Base-by-base conservation (phyloP, 345 rosid species). In the Draba incana region DNA sequence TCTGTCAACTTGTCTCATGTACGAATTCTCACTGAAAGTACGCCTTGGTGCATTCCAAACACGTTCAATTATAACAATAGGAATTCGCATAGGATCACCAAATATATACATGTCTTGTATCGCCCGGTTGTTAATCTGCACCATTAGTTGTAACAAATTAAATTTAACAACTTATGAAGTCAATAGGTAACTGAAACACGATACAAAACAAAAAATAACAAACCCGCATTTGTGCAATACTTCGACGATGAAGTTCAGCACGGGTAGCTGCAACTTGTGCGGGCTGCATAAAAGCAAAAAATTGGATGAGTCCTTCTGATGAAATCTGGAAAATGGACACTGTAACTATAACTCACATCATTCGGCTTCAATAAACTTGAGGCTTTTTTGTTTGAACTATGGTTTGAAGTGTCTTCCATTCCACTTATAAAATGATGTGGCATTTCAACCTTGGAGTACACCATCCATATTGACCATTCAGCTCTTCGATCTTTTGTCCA, bases 391-490 rank as follows among this genome's bases (percentile, higher is more conserved):
- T 84, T 87, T 54, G 75, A 78, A 49, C 81, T 78, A 60, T 67
- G 84, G 68, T 84, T 77, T 61, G 87, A 59, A 59, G 83, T 43
- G 48, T 89, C 93, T 65, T 89, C 88, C 82, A 64, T 71, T 69
- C 90, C 88, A 69, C 93, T 86, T 41, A 95, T 84, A 78, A 81
- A 92, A 78, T 84, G 97, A 81, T 84, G 96, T 55, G 99, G 98
- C 99, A 95, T 89, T 78, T 95, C 98, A 64, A 89, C 97, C 80
- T 89, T 92, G 10, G 97, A 84, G 79, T 94, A 91, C 50, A 89
- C 92, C 96, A 87, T 94, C 99, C 99, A 91, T 76, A 89, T 91
- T 8, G 99, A 91, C 99, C 99, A 94, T 79, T 94, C 99, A 65
- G 92, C 90, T 77, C 82, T 88, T 70, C 97, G 88, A 70, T 92